phyloP scores from a whole-genome alignment of 495 filamentous ascomycete genomes.

The Aspergillus coremiiformis region DNA sequence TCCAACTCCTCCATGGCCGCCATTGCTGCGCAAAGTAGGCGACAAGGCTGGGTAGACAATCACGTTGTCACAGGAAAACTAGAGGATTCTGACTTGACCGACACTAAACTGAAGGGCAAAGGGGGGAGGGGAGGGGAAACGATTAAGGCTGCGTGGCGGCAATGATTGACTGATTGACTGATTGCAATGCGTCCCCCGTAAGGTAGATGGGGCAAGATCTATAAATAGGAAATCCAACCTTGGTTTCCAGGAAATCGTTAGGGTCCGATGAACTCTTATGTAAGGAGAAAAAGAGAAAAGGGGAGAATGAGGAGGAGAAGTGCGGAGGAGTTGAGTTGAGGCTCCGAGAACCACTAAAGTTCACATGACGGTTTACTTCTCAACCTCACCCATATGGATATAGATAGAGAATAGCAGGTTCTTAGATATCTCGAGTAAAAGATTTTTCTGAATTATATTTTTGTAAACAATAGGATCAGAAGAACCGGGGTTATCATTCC shows the following conservation, averaged over 20 bases:
- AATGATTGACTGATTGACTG: not conserved
- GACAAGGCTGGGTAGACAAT: not conserved
- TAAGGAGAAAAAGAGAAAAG: not conserved
- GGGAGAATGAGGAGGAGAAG: not conserved
- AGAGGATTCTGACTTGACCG: not conserved
- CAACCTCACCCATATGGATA: too few relatives aligned
- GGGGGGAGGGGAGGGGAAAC: not conserved
- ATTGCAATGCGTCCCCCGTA: not conserved
- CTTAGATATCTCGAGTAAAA: too few relatives aligned
- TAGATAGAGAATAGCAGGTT: too few relatives aligned
- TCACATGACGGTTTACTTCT: not conserved
- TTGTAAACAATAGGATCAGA: not conserved
- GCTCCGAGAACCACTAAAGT: constrained; percentile 13
- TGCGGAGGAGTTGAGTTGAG: not conserved
- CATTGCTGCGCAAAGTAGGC: constrained; percentile 44
- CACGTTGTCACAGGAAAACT: not conserved
- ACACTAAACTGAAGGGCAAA: not conserved
- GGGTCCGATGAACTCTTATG: not conserved
- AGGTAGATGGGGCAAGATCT: not conserved
- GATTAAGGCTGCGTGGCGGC: not conserved
- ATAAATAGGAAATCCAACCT: not conserved
- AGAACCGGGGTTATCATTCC: not conserved
- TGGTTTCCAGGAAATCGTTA: not conserved
- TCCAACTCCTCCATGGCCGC: constrained; percentile 95
- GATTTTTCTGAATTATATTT: too few relatives aligned